Percentiles rank a stretch among this genome's conserved stretches.
Conservation (phyloP, 768 basidiomycete genomes). For the Lactifluus rugatus region DNA sequence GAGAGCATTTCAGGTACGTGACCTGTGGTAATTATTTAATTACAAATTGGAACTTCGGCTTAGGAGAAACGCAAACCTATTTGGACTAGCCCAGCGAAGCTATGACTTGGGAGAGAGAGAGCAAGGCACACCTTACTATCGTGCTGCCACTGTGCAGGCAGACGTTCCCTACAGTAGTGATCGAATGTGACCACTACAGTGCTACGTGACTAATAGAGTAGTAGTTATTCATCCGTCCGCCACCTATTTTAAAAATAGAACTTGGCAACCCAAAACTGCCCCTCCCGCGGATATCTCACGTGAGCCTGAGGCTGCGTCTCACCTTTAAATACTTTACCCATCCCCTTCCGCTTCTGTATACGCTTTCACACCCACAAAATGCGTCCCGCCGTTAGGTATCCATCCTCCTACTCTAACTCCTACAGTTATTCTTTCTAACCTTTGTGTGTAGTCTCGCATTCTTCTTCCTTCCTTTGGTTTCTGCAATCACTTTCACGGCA, state of each 20-base stretch:
- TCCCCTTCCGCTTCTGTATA: not conserved
- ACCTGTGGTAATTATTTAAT: not conserved
- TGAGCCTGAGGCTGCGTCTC: too few species aligned
- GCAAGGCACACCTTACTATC: not conserved
- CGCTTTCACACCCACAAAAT: not conserved
- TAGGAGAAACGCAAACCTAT: not conserved
- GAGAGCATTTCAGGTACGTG: not conserved
- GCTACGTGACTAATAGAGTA: too few species aligned
- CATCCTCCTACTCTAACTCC: not conserved
- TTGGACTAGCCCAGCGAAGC: not conserved
- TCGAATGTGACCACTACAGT: not conserved
- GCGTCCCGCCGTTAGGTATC: not conserved
- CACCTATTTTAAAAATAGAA: not conserved
- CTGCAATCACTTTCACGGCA: not conserved
- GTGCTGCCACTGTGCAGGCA: too few species aligned
- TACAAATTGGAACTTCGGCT: not conserved
- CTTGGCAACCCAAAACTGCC: not conserved
- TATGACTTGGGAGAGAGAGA: not conserved
- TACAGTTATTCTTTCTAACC: not conserved
- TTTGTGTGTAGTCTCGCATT: not conserved
- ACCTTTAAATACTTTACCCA: not conserved
- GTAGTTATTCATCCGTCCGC: too few species aligned
- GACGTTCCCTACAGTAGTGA: too few species aligned
- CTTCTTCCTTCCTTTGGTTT: conserved; percentile 17
- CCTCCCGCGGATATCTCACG: not conserved